These are phyloP conservation scores for Lathyrus aphaca DNA, from an alignment of 306 rosid species.

Conservation along the genomic window DNA sequence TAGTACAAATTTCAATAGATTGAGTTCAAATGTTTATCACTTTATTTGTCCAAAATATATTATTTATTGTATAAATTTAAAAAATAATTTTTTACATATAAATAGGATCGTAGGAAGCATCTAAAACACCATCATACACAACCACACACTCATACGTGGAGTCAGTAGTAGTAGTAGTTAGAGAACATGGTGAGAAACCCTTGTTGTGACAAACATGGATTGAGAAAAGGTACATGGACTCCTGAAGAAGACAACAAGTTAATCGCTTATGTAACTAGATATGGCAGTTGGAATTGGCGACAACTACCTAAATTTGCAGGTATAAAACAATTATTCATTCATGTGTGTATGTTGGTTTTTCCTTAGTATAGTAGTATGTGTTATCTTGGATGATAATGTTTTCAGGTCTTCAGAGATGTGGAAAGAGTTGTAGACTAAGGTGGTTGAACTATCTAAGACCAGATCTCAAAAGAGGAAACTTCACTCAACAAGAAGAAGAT, in stretches of 20 bases:
- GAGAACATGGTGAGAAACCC: constrained; percentile 62
- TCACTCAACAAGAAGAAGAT: constrained; percentile 43
- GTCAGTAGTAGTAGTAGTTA: neutral
- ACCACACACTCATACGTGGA: neutral
- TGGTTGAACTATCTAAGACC: constrained; percentile 41
- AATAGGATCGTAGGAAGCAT: no score
- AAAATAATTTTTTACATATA: no score
- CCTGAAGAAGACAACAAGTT: constrained; percentile 69
- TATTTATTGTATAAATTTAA: no score
- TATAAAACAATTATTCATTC: neutral
- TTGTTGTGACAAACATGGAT: constrained; percentile 52
- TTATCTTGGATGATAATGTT: neutral
- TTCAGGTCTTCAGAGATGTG: constrained; percentile 44
- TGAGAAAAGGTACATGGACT: constrained; percentile 73
- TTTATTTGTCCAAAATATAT: no score
- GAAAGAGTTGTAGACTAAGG: constrained; percentile 45
- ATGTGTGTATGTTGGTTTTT: neutral
- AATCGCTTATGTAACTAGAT: constrained; percentile 54
- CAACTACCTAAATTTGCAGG: constrained; percentile 74
- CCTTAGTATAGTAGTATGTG: neutral
- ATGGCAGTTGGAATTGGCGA: constrained; percentile 80
- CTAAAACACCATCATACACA: no score
- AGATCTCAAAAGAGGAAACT: constrained; percentile 54
- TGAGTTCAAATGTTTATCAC: no score
- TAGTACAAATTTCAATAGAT: no score